These are phyloP conservation scores for Endocarpon pusillum DNA, from an alignment of 495 filamentous ascomycete genomes.

Conservation along the genomic window DNA sequence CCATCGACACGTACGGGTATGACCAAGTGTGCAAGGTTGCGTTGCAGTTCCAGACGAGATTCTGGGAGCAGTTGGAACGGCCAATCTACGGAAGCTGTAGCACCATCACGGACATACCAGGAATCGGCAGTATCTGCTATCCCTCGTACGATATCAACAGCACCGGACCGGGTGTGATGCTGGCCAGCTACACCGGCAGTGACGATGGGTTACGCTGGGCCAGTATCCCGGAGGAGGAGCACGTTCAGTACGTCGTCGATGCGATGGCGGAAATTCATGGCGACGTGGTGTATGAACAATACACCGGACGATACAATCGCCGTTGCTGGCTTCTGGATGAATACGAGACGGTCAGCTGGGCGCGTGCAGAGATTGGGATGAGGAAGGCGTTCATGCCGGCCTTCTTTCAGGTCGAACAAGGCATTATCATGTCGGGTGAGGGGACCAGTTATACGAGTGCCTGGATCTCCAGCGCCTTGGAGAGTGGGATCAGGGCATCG, in stretches of 20 bases:
- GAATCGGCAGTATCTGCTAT: slow-evolving; percentile 43
- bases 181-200: slow-evolving; percentile 35
- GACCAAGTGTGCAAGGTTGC: slow-evolving; percentile 43
- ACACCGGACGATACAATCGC: slow-evolving; percentile 39
- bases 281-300: slow-evolving; percentile 33
- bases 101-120: slow-evolving; percentile 37
- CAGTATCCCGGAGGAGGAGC: slow-evolving; percentile 30
- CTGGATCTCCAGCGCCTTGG: slow-evolving; percentile 52
- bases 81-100: slow-evolving; percentile 50
- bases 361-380: slow-evolving; percentile 35
- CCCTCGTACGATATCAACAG: slow-evolving; percentile 46
- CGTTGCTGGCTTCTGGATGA: slow-evolving; percentile 42
- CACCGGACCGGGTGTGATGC: slow-evolving; percentile 42
- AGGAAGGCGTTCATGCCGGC: slow-evolving; percentile 50
- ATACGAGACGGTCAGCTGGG: slow-evolving; percentile 37
- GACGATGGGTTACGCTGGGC: slow-evolving; percentile 28
- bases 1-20: slow-evolving; percentile 44
- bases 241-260: slow-evolving; percentile 35
- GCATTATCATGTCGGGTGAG: slow-evolving; percentile 52
- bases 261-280: slow-evolving; percentile 48
- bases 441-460: slow-evolving; percentile 61
- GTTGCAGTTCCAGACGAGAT: slow-evolving; percentile 43
- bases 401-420: slow-evolving; percentile 50
- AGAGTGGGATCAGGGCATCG: slow-evolving; percentile 46
- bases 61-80: slow-evolving; percentile 46